These are phyloP conservation scores for Mycena chlorophos DNA, from an alignment of 768 basidiomycete species.

Conservation along the genomic window DNA sequence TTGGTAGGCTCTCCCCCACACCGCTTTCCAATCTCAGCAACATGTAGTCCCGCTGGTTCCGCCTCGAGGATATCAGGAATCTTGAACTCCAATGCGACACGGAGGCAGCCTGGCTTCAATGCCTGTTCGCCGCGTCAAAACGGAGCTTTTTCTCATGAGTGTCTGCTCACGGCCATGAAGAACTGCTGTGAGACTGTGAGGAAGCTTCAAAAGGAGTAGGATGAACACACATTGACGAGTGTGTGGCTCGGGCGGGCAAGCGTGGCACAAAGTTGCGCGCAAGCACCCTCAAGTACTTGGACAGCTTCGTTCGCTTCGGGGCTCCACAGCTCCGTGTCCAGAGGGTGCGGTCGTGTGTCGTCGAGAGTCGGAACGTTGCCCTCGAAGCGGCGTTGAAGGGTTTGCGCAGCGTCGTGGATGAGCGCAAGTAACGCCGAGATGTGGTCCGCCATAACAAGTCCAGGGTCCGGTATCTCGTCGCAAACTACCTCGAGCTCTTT, in stretches of 20 bases:
- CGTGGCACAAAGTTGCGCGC: constrained; percentile 28
- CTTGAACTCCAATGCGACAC: constrained; percentile 16
- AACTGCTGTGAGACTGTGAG: constrained; percentile 6
- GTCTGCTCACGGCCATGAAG: constrained; percentile 4
- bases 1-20: constrained; percentile 27
- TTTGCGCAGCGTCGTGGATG: constrained; percentile 18
- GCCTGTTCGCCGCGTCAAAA: constrained; percentile 1
- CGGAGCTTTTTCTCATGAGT: not conserved
- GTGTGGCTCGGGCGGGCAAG: constrained; percentile 27
- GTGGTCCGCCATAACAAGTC: not conserved
- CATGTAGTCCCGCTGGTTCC: constrained; percentile 28
- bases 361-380: constrained; percentile 24
- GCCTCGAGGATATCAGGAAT: constrained; percentile 28
- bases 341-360: constrained; percentile 23
- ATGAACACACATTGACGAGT: constrained; percentile 24
- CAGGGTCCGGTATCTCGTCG: not conserved
- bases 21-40: constrained; percentile 20
- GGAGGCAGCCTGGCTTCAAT: constrained; percentile 17
- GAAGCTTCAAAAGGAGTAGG: not conserved
- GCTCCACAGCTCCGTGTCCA: constrained; percentile 20
- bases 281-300: constrained; percentile 31
- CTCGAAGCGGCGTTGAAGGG: constrained; percentile 19
- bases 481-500: not conserved
- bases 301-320: constrained; percentile 25
- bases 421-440: constrained; percentile 21